Evolutionary conservation across 106 monocot species (phyloP).

Genomic region (Narthecium ossifragum): DNA sequence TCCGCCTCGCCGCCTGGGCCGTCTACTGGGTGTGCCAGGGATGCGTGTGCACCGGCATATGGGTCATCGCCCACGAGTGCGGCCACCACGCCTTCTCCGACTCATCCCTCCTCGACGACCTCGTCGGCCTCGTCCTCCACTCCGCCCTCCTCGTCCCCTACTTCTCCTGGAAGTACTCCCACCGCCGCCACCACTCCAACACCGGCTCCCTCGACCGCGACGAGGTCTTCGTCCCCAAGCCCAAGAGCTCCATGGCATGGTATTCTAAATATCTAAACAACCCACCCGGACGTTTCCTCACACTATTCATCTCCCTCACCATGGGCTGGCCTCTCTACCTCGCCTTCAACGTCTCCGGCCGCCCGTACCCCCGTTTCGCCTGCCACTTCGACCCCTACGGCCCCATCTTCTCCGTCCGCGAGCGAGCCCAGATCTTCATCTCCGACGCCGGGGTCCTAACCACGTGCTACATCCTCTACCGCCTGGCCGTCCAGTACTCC

Average conservation of each 20-base stretch:
- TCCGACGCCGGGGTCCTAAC: slow-evolving; percentile 54
- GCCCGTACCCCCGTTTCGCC: slow-evolving; percentile 59
- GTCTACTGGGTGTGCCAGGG: slow-evolving; percentile 77
- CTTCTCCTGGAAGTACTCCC: slow-evolving; percentile 94
- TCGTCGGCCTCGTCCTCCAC: slow-evolving; percentile 71
- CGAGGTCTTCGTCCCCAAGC: slow-evolving; percentile 86
- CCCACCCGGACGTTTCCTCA: slow-evolving; percentile 47
- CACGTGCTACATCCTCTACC: slow-evolving; percentile 14
- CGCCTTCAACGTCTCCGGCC: slow-evolving; percentile 55
- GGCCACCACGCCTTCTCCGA: slow-evolving; percentile 91
- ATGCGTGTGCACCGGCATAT: slow-evolving; percentile 59
- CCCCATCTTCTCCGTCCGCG: slow-evolving; percentile 57
- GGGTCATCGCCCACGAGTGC: slow-evolving; percentile 95
- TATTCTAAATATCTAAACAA: slow-evolving; percentile 58
- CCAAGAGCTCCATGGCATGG: slow-evolving; percentile 39
- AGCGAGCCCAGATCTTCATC: slow-evolving; percentile 60
- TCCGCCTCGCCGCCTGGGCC: slow-evolving; percentile 50
- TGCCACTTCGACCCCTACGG: slow-evolving; percentile 66
- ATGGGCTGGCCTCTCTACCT: slow-evolving; percentile 76
- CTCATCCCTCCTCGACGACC: slow-evolving; percentile 51
- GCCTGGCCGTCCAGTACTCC: slow-evolving; percentile 19
- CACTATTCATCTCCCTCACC: slow-evolving; percentile 40
- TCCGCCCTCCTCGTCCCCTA: slow-evolving; percentile 80
- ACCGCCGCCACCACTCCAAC: slow-evolving; percentile 92
- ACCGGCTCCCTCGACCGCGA: slow-evolving; percentile 74